Conservation (phyloP, 1,284 basidiomycete species). For the Tausonia pullulans region DNA sequence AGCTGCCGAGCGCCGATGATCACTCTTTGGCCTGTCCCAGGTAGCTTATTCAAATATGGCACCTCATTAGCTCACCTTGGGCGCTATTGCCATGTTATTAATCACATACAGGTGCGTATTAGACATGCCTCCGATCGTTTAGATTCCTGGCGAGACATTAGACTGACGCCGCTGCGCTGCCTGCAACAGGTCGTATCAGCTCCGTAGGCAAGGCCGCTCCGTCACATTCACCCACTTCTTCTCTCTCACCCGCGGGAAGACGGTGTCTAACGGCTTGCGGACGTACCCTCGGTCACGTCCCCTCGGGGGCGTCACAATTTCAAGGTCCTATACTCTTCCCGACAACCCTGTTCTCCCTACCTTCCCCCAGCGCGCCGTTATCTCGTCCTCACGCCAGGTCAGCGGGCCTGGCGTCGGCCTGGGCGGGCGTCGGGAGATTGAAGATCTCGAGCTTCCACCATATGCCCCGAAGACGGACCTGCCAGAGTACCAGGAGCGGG, state of each 20-base stretch:
- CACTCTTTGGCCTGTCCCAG: too few relatives aligned
- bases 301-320: background rate
- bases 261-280: background rate
- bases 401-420: background rate
- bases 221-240: background rate
- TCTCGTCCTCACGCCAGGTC: too few relatives aligned
- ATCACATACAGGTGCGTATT: background rate
- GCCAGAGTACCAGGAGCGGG: background rate
- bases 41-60: too few relatives aligned
- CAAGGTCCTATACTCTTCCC: background rate
- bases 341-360: background rate
- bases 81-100: background rate
- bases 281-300: constrained; percentile 1
- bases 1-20: too few relatives aligned
- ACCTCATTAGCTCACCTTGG: background rate
- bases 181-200: background rate
- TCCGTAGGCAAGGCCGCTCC: background rate
- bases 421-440: background rate
- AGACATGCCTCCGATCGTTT: too few relatives aligned
- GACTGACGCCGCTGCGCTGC: too few relatives aligned
- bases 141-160: too few relatives aligned
- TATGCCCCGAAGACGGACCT: background rate
- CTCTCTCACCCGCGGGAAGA: background rate
- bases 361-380: background rate
- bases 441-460: background rate